These are phyloP conservation scores for Carallia pectinifolia DNA, from an alignment of 345 rosid species.

Conservation along the genomic window DNA sequence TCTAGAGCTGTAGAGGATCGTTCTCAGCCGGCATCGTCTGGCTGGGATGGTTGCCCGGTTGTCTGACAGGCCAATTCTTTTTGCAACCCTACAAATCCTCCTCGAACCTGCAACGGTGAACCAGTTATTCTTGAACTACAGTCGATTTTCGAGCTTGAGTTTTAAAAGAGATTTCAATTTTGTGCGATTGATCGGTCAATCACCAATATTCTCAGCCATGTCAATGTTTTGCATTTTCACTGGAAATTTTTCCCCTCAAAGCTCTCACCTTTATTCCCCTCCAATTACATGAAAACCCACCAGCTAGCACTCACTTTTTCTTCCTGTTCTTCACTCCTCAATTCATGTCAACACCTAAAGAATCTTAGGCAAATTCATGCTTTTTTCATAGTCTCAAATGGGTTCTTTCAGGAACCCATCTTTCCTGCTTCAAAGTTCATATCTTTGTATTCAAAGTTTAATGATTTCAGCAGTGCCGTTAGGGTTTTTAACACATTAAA, in stretches of 20 bases:
- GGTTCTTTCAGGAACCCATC: neutral
- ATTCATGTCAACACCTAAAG: conserved; percentile 15
- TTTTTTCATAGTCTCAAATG: conserved; percentile 8
- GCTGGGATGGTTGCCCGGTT: too few species aligned
- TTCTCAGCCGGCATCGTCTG: too few species aligned
- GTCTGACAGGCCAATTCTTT: too few species aligned
- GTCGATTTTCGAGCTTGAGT: too few species aligned
- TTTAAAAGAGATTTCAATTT: too few species aligned
- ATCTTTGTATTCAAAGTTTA: conserved; percentile 13
- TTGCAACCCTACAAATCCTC: too few species aligned
- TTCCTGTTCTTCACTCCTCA: conserved; percentile 11
- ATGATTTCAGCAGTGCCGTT: conserved; percentile 18
- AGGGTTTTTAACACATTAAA: conserved; percentile 11
- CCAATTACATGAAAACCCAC: conserved; percentile 22
- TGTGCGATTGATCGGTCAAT: neutral
- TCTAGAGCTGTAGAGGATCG: too few species aligned
- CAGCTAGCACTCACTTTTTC: neutral
- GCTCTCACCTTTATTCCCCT: conserved; percentile 14
- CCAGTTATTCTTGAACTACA: too few species aligned
- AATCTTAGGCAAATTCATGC: conserved; percentile 20
- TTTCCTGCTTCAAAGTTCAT: conserved; percentile 19
- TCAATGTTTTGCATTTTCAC: neutral
- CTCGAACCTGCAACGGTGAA: too few species aligned
- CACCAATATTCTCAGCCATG: neutral
- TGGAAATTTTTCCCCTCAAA: neutral